phyloP scores from a whole-genome alignment of 2,329 filamentous ascomycete species.

The Neurospora crassa region DNA sequence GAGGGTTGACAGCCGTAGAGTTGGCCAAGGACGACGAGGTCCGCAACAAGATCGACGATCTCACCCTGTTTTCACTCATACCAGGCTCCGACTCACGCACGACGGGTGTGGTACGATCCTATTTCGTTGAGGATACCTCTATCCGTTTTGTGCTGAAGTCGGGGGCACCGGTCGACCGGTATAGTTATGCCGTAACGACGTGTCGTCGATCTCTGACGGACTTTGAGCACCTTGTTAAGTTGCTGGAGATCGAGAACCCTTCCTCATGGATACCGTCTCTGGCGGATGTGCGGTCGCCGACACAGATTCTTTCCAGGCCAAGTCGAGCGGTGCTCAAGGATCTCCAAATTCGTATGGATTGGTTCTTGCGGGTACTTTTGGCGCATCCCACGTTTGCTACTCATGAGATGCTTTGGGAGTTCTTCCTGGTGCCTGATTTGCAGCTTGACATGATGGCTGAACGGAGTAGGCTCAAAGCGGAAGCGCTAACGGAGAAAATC shows the following conservation, averaged over 20 bases:
- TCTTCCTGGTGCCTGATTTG: slow-evolving; percentile 92
- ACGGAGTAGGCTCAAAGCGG: slow-evolving; percentile 77
- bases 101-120: slow-evolving; percentile 87
- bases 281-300: slow-evolving; percentile 70
- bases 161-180: slow-evolving; percentile 70
- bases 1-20: slow-evolving; percentile 89
- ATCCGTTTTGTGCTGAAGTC: slow-evolving; percentile 92
- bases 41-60: slow-evolving; percentile 89
- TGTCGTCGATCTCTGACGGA: slow-evolving; percentile 80
- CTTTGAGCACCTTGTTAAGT: slow-evolving; percentile 81
- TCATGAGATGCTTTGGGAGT: slow-evolving; percentile 98
- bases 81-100: slow-evolving; percentile 68
- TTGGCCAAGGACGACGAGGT: slow-evolving; percentile 97
- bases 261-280: slow-evolving; percentile 88
- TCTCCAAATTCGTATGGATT: slow-evolving; percentile 76
- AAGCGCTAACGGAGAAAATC: slow-evolving; percentile 72
- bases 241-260: slow-evolving; percentile 80
- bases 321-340: slow-evolving; percentile 80
- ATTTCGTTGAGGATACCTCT: slow-evolving; percentile 94
- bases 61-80: slow-evolving; percentile 70
- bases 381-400: slow-evolving; percentile 86
- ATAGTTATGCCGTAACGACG: slow-evolving; percentile 88
- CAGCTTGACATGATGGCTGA: slow-evolving; percentile 85
- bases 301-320: slow-evolving; percentile 86
- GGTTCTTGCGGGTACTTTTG: slow-evolving; percentile 78